phyloP scores from a whole-genome alignment of 2,329 filamentous ascomycete genomes.

The Colletotrichum sp. region DNA sequence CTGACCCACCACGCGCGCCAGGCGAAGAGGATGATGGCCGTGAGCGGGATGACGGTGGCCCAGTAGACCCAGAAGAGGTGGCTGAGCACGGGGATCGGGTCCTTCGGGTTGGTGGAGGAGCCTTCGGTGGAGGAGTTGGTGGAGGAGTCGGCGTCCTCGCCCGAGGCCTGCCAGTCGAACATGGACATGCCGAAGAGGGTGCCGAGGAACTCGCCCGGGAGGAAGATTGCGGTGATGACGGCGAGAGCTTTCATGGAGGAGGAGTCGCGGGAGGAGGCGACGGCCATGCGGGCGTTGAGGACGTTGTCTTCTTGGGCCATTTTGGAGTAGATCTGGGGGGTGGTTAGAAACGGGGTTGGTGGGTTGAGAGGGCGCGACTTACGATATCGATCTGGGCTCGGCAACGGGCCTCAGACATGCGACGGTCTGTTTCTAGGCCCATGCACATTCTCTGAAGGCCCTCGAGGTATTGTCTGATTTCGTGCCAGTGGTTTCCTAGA shows the following conservation, averaged over 20 bases:
- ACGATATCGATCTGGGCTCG: slow-evolving; percentile 52
- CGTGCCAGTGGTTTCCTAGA: slow-evolving; percentile 46
- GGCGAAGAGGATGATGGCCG: slow-evolving; percentile 41
- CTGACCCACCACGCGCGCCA: slow-evolving; percentile 55
- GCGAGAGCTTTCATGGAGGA: slow-evolving; percentile 54
- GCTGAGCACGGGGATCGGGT: slow-evolving; percentile 37
- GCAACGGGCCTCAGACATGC: slow-evolving; percentile 51
- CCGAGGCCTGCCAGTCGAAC: slow-evolving; percentile 48
- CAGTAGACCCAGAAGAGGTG: slow-evolving; percentile 52
- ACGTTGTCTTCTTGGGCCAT: slow-evolving; percentile 56
- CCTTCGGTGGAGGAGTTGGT: neutral
- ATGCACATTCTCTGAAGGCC: slow-evolving; percentile 47
- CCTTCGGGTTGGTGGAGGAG: slow-evolving; percentile 22
- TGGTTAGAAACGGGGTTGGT: neutral
- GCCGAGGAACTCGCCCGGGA: slow-evolving; percentile 51
- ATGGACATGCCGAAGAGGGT: slow-evolving; percentile 52
- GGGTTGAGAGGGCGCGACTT: slow-evolving; percentile 9
- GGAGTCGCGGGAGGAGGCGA: slow-evolving; percentile 44
- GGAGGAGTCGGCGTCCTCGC: slow-evolving; percentile 30
- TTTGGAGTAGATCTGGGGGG: slow-evolving; percentile 47
- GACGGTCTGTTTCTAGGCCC: slow-evolving; percentile 48
- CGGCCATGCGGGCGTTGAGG: slow-evolving; percentile 45
- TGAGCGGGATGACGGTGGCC: slow-evolving; percentile 48
- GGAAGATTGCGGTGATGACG: slow-evolving; percentile 52
- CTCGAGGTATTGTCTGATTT: slow-evolving; percentile 51